Evolutionary conservation across 331 rosid genomes (phyloP), one percentile per base, ranked within the genome.

Genomic region (Malus hybrid): DNA sequence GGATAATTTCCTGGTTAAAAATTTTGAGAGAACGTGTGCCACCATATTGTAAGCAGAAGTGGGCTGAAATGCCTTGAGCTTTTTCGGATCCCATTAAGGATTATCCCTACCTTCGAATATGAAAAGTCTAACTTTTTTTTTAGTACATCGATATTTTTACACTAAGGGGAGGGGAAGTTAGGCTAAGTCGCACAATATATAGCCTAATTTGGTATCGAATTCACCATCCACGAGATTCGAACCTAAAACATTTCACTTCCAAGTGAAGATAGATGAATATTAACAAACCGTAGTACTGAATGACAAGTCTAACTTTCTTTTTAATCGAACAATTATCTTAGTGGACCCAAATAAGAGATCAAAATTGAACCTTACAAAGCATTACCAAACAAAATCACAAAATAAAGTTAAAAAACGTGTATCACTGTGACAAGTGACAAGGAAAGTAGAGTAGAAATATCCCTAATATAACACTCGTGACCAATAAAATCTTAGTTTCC

Each of bases 131-230:
- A 6, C 10, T 24, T 1, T 32, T 34, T 34, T 34, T 34, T 34
- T 34, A 34, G 39, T 2, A 34, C 10, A 7, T 34, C 3, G 0
- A 34, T 34, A 7, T 34, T 34, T 34, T 34, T 34, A 34, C 10
- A 34, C 3, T 34, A 7, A 34, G 3, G 0, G 0, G 0, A 34
- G 0, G 0, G 0, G 3, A 2, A 34, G 10, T 34, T 34, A 0
- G 39, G 39, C 0, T 34, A 34, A 34, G 1, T 0, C 0, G 0
- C 10, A 34, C 10, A 34, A 34, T 34, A 0, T 0, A 9, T 34
- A 34, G 3, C 10, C 39, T 34, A 34, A 7, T 34, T 34, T 34
- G 39, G 39, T 34, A 34, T 34, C 3, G 39, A 34, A 2, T 34
- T 34, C 39, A 0, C 9, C 3, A 2, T 34, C 3, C 10, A 34